Evolutionary conservation across 2,329 filamentous ascomycete genomes (phyloP).

Genomic region (Aspergillus pseudonomiae): DNA sequence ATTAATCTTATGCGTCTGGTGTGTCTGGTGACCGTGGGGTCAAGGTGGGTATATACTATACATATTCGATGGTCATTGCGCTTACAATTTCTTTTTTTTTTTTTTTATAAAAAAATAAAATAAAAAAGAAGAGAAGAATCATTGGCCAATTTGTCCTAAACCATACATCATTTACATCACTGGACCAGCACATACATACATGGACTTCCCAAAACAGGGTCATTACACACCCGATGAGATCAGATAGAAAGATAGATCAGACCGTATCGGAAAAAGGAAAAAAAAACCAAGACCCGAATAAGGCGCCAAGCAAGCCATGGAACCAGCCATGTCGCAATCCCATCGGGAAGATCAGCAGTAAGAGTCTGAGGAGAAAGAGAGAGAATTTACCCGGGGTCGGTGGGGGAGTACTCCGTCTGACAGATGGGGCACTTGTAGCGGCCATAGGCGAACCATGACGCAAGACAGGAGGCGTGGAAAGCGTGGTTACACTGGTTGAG

Average conservation of each 20-base stretch:
- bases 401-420: constrained; percentile 29
- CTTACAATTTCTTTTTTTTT: neutral
- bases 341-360: neutral
- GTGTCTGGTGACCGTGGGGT: no score
- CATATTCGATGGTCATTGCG: neutral
- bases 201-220: neutral
- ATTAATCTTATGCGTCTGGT: no score
- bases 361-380: neutral
- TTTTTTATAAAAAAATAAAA: neutral
- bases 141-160: no score
- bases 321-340: neutral
- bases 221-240: neutral
- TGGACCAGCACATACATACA: neutral
- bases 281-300: neutral
- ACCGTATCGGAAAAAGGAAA: neutral
- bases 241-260: neutral
- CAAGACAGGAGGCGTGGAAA: constrained; percentile 33
- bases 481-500: constrained; percentile 34
- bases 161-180: neutral
- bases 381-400: constrained; percentile 10
- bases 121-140: neutral
- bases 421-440: constrained; percentile 35
- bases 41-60: no score
- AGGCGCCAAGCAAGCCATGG: neutral
- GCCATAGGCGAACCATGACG: constrained; percentile 34